A percentile compares a stretch with the other conserved stretches of the same genome.
Conservation (phyloP, 768 basidiomycete genomes). For the Lactifluus subvellereus region DNA sequence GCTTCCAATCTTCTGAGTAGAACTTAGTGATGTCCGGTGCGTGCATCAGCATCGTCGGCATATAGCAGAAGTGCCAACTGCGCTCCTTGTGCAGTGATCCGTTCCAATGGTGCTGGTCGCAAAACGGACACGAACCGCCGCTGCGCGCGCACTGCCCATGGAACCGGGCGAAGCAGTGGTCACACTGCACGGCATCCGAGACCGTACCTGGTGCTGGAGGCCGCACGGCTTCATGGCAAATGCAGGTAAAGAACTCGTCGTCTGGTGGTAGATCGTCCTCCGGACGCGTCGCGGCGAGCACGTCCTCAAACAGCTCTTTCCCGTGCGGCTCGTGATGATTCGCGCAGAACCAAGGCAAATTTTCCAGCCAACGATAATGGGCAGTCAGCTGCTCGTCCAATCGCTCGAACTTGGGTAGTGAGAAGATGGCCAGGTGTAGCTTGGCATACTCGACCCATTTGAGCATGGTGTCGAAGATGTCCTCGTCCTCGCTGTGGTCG, state of each 20-base stretch:
- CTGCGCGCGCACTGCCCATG: constrained; percentile 81
- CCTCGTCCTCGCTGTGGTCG: constrained; percentile 47
- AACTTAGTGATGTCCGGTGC: constrained; percentile 77
- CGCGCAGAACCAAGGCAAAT: constrained; percentile 73
- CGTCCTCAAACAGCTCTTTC: constrained; percentile 63
- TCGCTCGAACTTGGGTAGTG: constrained; percentile 65
- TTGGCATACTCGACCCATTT: constrained; percentile 71
- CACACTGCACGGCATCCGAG: constrained; percentile 86
- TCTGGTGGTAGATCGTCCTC: constrained; percentile 75
- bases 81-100: constrained; percentile 78
- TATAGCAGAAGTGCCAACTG: constrained; percentile 77
- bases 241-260: constrained; percentile 83
- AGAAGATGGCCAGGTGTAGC: constrained; percentile 67
- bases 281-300: constrained; percentile 63
- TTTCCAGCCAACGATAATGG: constrained; percentile 68
- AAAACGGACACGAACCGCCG: constrained; percentile 89
- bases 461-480: constrained; percentile 65
- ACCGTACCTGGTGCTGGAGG: constrained; percentile 69
- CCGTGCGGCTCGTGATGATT: constrained; percentile 62
- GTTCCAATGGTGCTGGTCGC: constrained; percentile 89
- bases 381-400: constrained; percentile 59
- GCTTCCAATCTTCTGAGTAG: constrained; percentile 76
- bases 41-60: constrained; percentile 59
- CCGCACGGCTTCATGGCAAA: constrained; percentile 68
- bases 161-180: constrained; percentile 83